phyloP scores from a whole-genome alignment of 352 stramenopile species.

The Peronosclerospora sorghi region DNA sequence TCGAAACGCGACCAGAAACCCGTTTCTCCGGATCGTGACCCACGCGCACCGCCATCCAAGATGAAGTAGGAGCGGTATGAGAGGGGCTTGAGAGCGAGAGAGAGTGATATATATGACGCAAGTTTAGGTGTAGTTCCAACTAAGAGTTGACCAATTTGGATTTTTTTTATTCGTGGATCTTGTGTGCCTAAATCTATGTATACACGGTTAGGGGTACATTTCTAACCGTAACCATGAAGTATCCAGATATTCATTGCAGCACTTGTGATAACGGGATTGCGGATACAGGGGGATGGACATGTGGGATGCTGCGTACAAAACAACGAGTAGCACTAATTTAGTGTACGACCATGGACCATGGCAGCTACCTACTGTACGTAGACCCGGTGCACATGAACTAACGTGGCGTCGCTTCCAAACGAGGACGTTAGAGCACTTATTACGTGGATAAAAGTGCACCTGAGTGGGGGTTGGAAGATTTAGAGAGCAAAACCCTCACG shows the following conservation, averaged over 20 bases:
- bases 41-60: constrained; percentile 15
- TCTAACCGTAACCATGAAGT: too few relatives aligned
- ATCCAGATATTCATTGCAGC: too few relatives aligned
- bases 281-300: too few relatives aligned
- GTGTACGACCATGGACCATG: too few relatives aligned
- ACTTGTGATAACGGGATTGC: too few relatives aligned
- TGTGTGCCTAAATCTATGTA: too few relatives aligned
- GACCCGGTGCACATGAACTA: too few relatives aligned
- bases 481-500: constrained; percentile 20
- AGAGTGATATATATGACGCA: background rate
- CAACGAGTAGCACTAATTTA: too few relatives aligned
- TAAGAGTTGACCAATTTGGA: background rate
- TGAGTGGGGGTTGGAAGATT: constrained; percentile 21
- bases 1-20: constrained; percentile 12
- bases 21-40: constrained; percentile 5
- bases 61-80: constrained; percentile 12
- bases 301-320: too few relatives aligned
- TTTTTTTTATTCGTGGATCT: too few relatives aligned
- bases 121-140: background rate
- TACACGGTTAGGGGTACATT: too few relatives aligned
- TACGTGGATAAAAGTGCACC: constrained; percentile 29
- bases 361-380: too few relatives aligned
- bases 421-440: constrained; percentile 39
- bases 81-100: background rate
- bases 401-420: constrained; percentile 34